Percentiles rank a stretch among this genome's conserved stretches.
Evolutionary conservation across 78 protist genomes (phyloP).

Genomic region (Dictyostelium purpureum): DNA sequence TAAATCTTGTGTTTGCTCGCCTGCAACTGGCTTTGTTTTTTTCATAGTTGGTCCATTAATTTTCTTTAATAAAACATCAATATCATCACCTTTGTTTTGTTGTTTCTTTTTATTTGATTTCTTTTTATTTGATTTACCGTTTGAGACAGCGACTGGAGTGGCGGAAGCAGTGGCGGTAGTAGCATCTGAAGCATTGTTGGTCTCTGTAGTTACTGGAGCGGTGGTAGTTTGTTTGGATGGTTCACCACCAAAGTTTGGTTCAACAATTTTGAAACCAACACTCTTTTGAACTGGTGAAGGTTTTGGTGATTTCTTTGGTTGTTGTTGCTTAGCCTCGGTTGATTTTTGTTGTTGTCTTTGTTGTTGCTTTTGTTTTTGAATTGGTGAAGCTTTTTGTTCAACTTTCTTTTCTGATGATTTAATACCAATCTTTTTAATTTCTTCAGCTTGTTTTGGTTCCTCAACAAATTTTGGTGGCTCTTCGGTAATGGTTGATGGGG

Average conservation of each 20-base stretch:
- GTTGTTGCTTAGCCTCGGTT: background rate
- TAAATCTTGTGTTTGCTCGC: background rate
- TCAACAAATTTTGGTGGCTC: too few relatives aligned
- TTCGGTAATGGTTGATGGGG: background rate
- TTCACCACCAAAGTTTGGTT: conserved; percentile 53
- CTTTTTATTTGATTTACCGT: background rate
- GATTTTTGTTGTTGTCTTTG: background rate
- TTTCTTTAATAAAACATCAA: conserved; percentile 16
- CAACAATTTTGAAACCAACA: conserved; percentile 48
- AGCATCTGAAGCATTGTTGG: background rate
- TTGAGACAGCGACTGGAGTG: background rate
- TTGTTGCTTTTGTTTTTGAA: background rate
- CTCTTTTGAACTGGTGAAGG: background rate
- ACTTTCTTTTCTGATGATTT: conserved; percentile 20
- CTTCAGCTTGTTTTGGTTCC: background rate
- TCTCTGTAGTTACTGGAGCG: background rate
- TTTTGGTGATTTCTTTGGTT: background rate
- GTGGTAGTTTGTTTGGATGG: background rate
- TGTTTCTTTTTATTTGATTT: conserved; percentile 9
- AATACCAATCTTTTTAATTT: background rate
- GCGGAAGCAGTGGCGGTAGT: background rate
- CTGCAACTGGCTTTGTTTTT: background rate
- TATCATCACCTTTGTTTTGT: conserved; percentile 2
- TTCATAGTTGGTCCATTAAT: conserved; percentile 4
- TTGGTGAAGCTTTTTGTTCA: background rate